Base-by-base conservation (phyloP, 441 rosid genomes). In the Iberis amara region DNA sequence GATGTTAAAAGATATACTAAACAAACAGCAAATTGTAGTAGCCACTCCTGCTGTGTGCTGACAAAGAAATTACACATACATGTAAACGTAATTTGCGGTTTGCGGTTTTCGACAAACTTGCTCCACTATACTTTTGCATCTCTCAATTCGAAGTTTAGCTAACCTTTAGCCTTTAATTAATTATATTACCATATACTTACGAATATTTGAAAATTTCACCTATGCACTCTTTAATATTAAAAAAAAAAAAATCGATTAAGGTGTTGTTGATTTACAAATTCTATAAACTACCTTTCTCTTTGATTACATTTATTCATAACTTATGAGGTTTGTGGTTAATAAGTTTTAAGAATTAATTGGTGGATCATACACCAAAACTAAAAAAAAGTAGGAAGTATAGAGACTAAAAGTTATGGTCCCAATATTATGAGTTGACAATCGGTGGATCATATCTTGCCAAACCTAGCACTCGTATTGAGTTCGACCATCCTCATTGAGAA, bases 51-150 rank as follows among this genome's bases (percentile, higher is more conserved):
- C 24, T 9, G 11, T 11, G n/a, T n/a, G n/a, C n/a, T n/a, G n/a
- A 9, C 11, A 52, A 52, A 26, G 26, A 38, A 12, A 38, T 38
- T 39, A 27, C 6, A 40, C 11, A 38, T 30, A 40, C 8, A 21
- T 31, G n/a, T n/a, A n/a, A n/a, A 44, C 42, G 42, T 32, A 43
- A 43, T 42, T 41, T 33, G 33, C 51, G 41, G 53, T 49, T 57
- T 57, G 12, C 37, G 14, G 61, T 57, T 57, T 44, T 36, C 61
- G 8, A 45, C 45, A 36, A 35, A 57, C 52, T 57, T 45, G 46
- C 53, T 45, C 62, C 62, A 57, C 52, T 46, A 46, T 45, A 44
- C 50, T 2, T 24, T 11, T 35, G 37, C 15, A 14, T 36, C 52
- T 37, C 53, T 10, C 35, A 46, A 9, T 26, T 57, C 28, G 28